Evolutionary conservation across 495 filamentous ascomycete genomes (phyloP).

Genomic region (Penicillium cataractarum): DNA sequence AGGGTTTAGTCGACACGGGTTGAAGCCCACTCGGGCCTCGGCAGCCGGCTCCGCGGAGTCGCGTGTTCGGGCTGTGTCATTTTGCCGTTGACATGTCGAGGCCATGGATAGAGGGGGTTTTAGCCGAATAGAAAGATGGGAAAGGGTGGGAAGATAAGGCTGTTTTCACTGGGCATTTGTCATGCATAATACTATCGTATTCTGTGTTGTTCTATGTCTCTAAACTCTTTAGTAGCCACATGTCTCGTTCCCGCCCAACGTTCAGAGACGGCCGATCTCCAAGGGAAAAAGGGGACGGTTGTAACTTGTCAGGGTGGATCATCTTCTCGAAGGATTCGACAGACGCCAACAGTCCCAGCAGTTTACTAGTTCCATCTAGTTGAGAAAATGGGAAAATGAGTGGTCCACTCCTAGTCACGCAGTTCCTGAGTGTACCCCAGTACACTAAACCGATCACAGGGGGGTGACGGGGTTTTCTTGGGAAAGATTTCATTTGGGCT

Average conservation of each 20-base stretch:
- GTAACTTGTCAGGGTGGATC: too few relatives aligned
- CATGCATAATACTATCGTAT: not conserved
- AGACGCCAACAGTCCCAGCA: not conserved
- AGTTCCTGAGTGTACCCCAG: constrained; percentile 3
- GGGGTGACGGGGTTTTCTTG: not conserved
- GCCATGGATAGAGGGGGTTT: not conserved
- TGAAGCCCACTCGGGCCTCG: constrained; percentile 26
- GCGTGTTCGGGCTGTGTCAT: constrained; percentile 23
- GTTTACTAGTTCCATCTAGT: not conserved
- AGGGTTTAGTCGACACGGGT: constrained; percentile 22
- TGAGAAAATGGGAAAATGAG: not conserved
- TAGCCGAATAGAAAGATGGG: too few relatives aligned
- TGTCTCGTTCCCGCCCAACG: not conserved
- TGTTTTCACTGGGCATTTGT: too few relatives aligned
- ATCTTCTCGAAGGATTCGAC: constrained; percentile 1
- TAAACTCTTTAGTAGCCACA: not conserved
- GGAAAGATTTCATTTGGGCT: not conserved
- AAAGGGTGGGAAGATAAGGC: too few relatives aligned
- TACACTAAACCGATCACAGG: constrained; percentile 23
- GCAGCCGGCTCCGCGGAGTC: constrained; percentile 19
- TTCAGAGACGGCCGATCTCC: not conserved
- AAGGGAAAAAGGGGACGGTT: not conserved
- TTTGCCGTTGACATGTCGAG: not conserved
- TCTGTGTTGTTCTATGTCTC: not conserved
- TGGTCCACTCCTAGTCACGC: constrained; percentile 14